Evolutionary conservation across 805 yeast species (phyloP).

Genomic region (Kluyveromyces aestuarii): DNA sequence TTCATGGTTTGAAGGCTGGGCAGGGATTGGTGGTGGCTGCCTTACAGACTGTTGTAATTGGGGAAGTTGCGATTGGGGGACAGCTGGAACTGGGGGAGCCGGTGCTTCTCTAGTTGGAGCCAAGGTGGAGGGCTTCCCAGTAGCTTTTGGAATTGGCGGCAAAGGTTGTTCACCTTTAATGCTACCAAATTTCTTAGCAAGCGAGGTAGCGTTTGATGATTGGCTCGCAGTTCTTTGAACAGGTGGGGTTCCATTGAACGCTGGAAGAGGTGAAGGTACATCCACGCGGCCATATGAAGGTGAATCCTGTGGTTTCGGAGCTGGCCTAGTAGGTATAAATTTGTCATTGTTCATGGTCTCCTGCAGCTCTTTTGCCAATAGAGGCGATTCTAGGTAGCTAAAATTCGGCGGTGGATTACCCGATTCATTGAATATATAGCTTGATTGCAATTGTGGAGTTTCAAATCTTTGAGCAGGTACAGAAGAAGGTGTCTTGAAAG

Average conservation of each 20-base stretch:
- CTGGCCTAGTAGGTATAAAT: constrained; percentile 59
- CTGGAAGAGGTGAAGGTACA: constrained; percentile 22
- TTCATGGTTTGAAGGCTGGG: constrained; percentile 14
- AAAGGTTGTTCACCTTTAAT: constrained; percentile 20
- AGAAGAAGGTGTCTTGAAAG: constrained; percentile 28
- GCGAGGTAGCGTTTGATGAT: constrained; percentile 8
- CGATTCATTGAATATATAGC: not conserved
- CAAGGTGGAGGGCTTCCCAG: not conserved
- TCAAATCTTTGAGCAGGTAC: constrained; percentile 11
- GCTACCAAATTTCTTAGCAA: constrained; percentile 11
- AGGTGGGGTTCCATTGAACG: constrained; percentile 7
- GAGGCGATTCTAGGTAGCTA: constrained; percentile 16
- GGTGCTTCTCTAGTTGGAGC: constrained; percentile 1
- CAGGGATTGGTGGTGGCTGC: constrained; percentile 23
- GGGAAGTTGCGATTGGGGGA: constrained; percentile 14
- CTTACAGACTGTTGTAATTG: not conserved
- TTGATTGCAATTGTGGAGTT: constrained; percentile 2
- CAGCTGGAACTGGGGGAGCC: not conserved
- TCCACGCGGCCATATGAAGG: constrained; percentile 9
- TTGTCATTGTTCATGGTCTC: constrained; percentile 28
- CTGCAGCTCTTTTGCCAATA: constrained; percentile 10
- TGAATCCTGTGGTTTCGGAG: constrained; percentile 48
- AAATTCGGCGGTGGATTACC: not conserved
- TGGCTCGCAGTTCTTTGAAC: constrained; percentile 12
- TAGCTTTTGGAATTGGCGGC: constrained; percentile 14